phyloP scores from a whole-genome alignment of 208 protist genomes.

The Leishmania martiniquensis region DNA sequence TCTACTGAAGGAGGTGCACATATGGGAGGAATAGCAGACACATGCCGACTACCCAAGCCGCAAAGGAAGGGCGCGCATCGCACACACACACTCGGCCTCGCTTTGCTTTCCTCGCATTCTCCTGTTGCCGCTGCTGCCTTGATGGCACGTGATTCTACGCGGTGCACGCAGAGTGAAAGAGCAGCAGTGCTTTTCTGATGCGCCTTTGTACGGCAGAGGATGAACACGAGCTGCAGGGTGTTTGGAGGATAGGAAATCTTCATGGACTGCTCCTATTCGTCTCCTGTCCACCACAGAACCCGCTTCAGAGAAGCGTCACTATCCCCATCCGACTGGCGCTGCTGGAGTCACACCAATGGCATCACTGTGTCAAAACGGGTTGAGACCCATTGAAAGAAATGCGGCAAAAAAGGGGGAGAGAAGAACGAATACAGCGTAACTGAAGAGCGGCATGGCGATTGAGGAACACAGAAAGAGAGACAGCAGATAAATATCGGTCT shows the following conservation, averaged over 20 bases:
- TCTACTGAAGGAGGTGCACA: not conserved
- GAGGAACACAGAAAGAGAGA: too few relatives aligned
- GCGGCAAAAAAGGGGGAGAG: too few relatives aligned
- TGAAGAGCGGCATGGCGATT: too few relatives aligned
- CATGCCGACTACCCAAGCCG: not conserved
- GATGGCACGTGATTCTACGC: not conserved
- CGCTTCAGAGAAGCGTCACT: not conserved
- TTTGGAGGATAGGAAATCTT: not conserved
- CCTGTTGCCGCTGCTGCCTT: not conserved
- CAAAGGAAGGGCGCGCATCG: not conserved
- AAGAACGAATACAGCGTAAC: too few relatives aligned
- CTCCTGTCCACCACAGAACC: not conserved
- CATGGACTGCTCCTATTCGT: not conserved
- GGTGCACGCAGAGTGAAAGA: not conserved
- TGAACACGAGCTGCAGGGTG: not conserved
- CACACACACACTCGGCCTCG: too few relatives aligned
- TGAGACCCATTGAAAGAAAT: too few relatives aligned
- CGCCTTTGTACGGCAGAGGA: not conserved
- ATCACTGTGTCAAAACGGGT: not conserved
- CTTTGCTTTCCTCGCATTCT: not conserved
- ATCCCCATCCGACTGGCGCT: not conserved
- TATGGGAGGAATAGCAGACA: not conserved
- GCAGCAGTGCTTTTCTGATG: not conserved
- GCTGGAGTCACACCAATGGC: not conserved
- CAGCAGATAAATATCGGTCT: too few relatives aligned